Base-by-base conservation (phyloP, 805 yeast genomes). In the Pichia gijzeniarum region DNA sequence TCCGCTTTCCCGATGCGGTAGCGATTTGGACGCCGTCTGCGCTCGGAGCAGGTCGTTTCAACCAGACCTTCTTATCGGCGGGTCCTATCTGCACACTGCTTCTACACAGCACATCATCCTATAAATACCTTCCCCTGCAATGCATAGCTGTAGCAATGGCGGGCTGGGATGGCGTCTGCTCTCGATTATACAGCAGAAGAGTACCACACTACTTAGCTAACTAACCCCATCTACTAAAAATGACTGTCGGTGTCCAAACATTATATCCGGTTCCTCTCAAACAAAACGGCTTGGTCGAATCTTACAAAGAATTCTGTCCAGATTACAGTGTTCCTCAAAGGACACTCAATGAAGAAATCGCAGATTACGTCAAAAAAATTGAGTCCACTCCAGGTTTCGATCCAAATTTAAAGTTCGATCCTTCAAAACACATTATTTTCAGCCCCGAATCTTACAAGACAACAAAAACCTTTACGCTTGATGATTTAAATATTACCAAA, bases 381-480 rank as follows among this genome's bases (percentile, higher is more conserved):
- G 56, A 56, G 44, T 35, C 53, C 17, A 55, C 54, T 17, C 57
- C 62, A 10, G 55, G 56, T 5, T 57, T 61, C 41, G 52, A 64
- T 31, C 62, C 66, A 19, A 38, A 54, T 10, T 51, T 66, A 13
- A 43, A 52, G 38, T 71, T 70, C 47, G 73, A 70, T 46, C 65
- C 71, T 1, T 35, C 47, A 5, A 60, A 55, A 44, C 74, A 71
- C 53, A 44, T 71, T 30, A 48, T 61, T 16, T 65, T 63, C 53
- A 63, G 64, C 20, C 62, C 61, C 31, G 69, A 67, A 38, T 55
- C 59, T 49, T 68, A 55, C 44, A 57, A 64, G 27, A 58, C 56
- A 33, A 69, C 71, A 16, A 61, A 68, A 49, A 58, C 57, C 41
- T 55, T 63, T 33, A 69, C 73, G 2, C 55, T 68, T 53, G 53